A percentile compares a stretch with the other conserved stretches of the same genome.
These are phyloP conservation scores for Malus domestica DNA, from an alignment of 306 rosid genomes.

Conservation along the genomic window DNA sequence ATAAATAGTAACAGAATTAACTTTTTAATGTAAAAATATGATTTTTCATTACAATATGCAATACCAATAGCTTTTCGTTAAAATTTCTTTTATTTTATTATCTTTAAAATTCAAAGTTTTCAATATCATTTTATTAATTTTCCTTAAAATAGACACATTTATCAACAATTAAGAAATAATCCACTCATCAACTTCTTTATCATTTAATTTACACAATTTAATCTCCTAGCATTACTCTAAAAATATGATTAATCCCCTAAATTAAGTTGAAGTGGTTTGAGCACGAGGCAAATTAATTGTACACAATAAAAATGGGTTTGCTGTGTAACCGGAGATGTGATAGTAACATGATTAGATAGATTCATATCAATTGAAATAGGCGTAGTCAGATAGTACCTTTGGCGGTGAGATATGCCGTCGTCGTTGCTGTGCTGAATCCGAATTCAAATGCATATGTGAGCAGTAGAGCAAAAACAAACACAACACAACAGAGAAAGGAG, in stretches of 20 bases:
- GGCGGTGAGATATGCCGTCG: neutral
- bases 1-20: no score
- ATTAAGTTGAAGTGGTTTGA: neutral
- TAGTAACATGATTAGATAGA: neutral
- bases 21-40: no score
- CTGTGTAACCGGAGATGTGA: neutral
- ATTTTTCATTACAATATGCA: no score
- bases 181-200: no score
- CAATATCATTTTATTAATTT: no score
- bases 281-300: neutral
- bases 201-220: no score
- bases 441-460: neutral
- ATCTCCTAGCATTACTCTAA: no score
- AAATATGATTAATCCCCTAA: neutral
- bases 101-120: no score
- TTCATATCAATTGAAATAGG: neutral
- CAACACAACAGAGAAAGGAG: neutral
- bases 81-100: no score
- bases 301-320: neutral
- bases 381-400: constrained; percentile 10
- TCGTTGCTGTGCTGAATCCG: neutral
- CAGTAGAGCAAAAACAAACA: neutral
- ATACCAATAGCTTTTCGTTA: no score
- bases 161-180: no score
- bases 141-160: no score